phyloP scores from a whole-genome alignment of 2,329 filamentous ascomycete genomes.

The Sporothrix mexicana region DNA sequence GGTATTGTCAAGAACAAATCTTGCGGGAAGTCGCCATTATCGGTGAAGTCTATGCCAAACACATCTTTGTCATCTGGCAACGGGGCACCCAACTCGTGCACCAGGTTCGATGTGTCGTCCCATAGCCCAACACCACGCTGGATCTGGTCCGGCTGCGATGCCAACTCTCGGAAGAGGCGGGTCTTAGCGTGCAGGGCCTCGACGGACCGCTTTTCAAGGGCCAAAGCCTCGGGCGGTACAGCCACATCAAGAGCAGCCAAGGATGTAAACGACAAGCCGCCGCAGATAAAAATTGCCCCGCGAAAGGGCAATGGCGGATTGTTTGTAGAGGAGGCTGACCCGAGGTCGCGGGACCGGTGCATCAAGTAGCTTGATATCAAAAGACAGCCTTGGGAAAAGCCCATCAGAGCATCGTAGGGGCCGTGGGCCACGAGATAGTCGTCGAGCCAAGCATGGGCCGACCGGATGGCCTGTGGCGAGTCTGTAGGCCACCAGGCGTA shows the following conservation, averaged over 20 bases:
- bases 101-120: slow-evolving; percentile 44
- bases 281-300: slow-evolving; percentile 51
- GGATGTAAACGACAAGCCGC: slow-evolving; percentile 46
- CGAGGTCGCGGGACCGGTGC: slow-evolving; percentile 46
- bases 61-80: slow-evolving; percentile 43
- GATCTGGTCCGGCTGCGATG: slow-evolving; percentile 41
- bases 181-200: slow-evolving; percentile 42
- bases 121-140: slow-evolving; percentile 44
- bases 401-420: slow-evolving; percentile 47
- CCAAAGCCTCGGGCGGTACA: slow-evolving; percentile 44
- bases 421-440: slow-evolving; percentile 45
- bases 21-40: slow-evolving; percentile 39
- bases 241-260: slow-evolving; percentile 47
- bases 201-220: slow-evolving; percentile 41
- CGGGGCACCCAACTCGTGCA: slow-evolving; percentile 42
- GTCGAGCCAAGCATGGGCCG: slow-evolving; percentile 47
- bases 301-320: slow-evolving; percentile 45
- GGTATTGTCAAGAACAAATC: slow-evolving; percentile 45
- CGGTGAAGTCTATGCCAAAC: slow-evolving; percentile 47
- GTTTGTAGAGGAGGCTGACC: slow-evolving; percentile 26
- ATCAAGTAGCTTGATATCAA: slow-evolving; percentile 50
- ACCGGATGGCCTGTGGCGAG: slow-evolving; percentile 44
- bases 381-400: slow-evolving; percentile 50
- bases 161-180: slow-evolving; percentile 40
- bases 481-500: slow-evolving; percentile 44